Conservation (phyloP, 352 stramenopile genomes). For the Phytophthora idaei region DNA sequence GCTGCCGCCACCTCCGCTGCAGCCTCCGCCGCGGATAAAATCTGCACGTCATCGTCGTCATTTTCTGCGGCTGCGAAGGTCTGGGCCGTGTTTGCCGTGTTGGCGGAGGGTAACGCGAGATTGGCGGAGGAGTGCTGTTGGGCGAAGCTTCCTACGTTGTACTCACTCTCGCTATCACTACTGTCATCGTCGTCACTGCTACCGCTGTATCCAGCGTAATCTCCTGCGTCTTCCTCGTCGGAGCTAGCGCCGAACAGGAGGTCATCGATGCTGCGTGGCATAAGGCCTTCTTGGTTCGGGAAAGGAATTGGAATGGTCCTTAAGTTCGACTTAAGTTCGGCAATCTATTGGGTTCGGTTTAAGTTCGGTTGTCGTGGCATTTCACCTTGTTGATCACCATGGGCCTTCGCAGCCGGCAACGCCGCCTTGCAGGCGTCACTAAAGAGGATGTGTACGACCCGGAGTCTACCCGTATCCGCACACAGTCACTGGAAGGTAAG, state of each 20-base stretch:
- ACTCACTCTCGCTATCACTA: neutral
- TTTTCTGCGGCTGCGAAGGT: conserved; percentile 12
- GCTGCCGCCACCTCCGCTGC: conserved; percentile 27
- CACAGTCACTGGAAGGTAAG: too few relatives aligned
- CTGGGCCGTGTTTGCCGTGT: conserved; percentile 3
- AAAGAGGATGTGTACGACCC: too few relatives aligned
- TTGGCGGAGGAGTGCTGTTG: neutral
- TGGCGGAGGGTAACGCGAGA: conserved; percentile 12
- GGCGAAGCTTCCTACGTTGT: too few relatives aligned
- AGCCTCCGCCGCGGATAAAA: conserved; percentile 31
- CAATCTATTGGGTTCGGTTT: too few relatives aligned
- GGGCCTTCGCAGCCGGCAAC: too few relatives aligned
- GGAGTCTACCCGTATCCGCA: too few relatives aligned
- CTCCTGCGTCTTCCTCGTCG: conserved; percentile 1
- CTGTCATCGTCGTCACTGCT: conserved; percentile 3
- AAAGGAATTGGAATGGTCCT: too few relatives aligned
- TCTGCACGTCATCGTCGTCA: conserved; percentile 44
- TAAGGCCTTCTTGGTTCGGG: conserved; percentile 6
- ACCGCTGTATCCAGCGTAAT: conserved; percentile 1
- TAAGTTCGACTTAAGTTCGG: too few relatives aligned
- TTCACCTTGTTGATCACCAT: too few relatives aligned
- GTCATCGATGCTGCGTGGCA: conserved; percentile 6
- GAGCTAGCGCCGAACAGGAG: conserved; percentile 11
- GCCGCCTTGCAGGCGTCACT: too few relatives aligned
- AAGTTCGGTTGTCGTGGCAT: too few relatives aligned